Percentiles rank a stretch among this genome's conserved stretches.
These are phyloP conservation scores for Scleromitrula shiraiana DNA, from an alignment of 2,329 filamentous ascomycete species.

Conservation along the genomic window DNA sequence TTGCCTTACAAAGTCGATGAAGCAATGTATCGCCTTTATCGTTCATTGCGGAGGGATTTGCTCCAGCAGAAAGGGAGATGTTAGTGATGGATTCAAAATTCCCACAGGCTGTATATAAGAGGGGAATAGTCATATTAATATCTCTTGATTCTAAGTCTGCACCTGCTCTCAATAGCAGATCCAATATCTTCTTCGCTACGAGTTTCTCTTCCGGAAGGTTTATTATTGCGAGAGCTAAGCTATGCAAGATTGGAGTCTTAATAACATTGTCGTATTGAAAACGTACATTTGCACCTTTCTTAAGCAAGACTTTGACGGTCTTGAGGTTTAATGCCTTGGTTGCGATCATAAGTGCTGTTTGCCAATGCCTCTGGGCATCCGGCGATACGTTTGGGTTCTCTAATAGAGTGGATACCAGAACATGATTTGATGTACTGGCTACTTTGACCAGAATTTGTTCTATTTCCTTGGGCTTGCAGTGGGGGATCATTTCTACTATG, in stretches of 20 bases:
- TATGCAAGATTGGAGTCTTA: background rate
- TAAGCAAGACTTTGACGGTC: background rate
- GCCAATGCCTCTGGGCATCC: too few relatives aligned
- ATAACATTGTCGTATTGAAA: too few relatives aligned
- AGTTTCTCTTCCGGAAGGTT: background rate
- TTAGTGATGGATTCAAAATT: background rate
- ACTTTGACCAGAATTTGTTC: too few relatives aligned
- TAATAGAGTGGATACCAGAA: fast-evolving
- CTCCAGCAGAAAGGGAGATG: conserved; percentile 6
- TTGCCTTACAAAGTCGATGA: background rate
- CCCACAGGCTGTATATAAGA: conserved; percentile 3
- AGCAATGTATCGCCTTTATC: background rate
- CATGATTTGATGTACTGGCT: background rate
- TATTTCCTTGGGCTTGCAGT: background rate
- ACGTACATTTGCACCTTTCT: background rate
- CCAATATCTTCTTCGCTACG: background rate
- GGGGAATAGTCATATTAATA: conserved; percentile 10
- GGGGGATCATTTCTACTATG: conserved; percentile 10
- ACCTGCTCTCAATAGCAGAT: conserved; percentile 18
- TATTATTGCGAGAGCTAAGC: background rate
- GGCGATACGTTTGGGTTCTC: background rate
- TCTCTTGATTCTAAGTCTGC: conserved; percentile 22
- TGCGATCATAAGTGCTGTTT: background rate
- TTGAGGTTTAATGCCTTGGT: background rate
- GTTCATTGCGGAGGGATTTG: background rate